phyloP scores from a whole-genome alignment of 1,139 yeast genomes.

The Diutina pseudorugosa region DNA sequence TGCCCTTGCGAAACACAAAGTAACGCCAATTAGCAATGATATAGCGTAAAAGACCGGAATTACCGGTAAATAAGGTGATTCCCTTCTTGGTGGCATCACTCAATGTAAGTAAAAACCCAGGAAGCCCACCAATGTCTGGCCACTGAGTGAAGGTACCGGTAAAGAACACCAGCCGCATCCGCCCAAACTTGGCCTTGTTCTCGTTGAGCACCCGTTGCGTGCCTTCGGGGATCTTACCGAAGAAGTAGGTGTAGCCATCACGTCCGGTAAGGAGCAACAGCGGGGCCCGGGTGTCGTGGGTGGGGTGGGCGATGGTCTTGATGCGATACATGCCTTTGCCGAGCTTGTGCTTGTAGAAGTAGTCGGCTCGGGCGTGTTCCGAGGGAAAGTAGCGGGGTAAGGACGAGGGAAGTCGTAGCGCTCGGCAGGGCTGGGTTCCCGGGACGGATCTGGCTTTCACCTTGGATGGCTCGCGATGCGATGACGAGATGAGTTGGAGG shows the following conservation, averaged over 20 bases:
- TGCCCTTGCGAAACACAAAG: conserved; percentile 77
- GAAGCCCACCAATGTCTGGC: conserved; percentile 76
- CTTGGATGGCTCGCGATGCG: neutral
- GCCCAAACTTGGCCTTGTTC: conserved; percentile 38
- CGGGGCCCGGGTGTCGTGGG: conserved; percentile 51
- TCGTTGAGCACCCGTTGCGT: conserved; percentile 61
- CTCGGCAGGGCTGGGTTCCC: neutral
- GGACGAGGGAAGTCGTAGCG: neutral
- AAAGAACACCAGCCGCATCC: conserved; percentile 53
- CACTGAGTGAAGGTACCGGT: conserved; percentile 61
- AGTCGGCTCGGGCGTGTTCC: neutral
- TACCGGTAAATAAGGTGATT: conserved; percentile 25
- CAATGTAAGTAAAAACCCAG: conserved; percentile 78
- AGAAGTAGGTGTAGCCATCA: conserved; percentile 49
- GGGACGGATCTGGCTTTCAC: neutral
- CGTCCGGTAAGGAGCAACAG: conserved; percentile 32
- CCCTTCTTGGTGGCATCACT: conserved; percentile 64
- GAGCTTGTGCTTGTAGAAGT: neutral
- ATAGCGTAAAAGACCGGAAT: conserved; percentile 33
- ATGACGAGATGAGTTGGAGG: neutral
- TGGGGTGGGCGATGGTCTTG: conserved; percentile 41
- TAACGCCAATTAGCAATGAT: conserved; percentile 73
- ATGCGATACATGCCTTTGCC: conserved; percentile 22
- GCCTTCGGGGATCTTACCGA: conserved; percentile 83
- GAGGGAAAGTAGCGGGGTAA: neutral